Evolutionary conservation across 2,329 filamentous ascomycete species (phyloP), one percentile per base, ranked within the genome.

Genomic region (Acrodontium crateriforme): DNA sequence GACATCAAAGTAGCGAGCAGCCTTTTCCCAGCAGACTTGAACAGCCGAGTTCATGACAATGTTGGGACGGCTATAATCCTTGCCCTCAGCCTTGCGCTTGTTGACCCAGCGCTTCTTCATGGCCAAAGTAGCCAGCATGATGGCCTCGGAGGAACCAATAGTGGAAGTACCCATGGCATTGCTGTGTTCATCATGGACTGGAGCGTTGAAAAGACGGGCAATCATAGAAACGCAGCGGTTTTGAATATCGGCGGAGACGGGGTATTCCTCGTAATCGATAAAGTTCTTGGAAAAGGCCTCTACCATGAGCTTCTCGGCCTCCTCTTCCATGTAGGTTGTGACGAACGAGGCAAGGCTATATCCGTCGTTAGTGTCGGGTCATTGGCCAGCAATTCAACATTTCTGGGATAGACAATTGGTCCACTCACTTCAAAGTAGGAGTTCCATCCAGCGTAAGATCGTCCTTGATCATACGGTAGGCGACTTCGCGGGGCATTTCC

Each of bases 91-190:
- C 52, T 78, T 71, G 44, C 83, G 76, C 59, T 75, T 76, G 55
- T 89, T 84, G 62, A 81, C 76, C 87, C 87, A 95, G 46, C 78
- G 73, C 62, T 77, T 83, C 71, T 94, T 94, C 84, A 94, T 93
- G 44, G 85, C 85, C 18, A 94, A 63, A 5, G 82, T 78, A 23
- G 62, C 75, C 19, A 84, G 67, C 78, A 82, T 81, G 58, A 85
- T 84, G 45, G 78, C 80, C 39, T 95, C 87, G 29, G 83, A 92
- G 34, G 78, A 85, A 25, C 87, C 87, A 35, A 94, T 76, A 22
- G 78, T 85, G 4, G 79, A 87, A 1, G 85, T 94, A 21, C 85
- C 85, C 51, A 94, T 72, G 25, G 82, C 73, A 35, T 74, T 72
- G 2, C 63, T 60, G 16, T 67, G 63, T 3, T 67, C 58, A 8